Percentiles rank a stretch among this genome's conserved stretches.
phyloP scores from a whole-genome alignment of 2,329 filamentous ascomycete species.

The Phyllosticta capitalensis region DNA sequence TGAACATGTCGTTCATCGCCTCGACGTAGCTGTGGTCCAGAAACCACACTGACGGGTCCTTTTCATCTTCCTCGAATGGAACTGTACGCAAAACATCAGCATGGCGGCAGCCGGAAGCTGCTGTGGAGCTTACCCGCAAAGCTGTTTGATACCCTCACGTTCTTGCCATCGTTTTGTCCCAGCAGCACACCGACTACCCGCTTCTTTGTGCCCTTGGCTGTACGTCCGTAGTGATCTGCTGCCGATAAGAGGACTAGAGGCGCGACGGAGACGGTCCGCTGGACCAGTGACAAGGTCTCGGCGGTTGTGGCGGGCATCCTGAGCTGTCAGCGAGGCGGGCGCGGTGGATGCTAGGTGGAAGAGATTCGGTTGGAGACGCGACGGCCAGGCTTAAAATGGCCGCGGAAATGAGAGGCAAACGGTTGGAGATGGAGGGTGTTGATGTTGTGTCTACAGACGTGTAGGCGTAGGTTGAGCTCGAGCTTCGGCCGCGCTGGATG shows the following conservation, averaged over 20 bases:
- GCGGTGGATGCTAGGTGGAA: slow-evolving; percentile 6
- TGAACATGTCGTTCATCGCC: slow-evolving; percentile 99
- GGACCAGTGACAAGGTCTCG: slow-evolving; percentile 91
- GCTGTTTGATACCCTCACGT: slow-evolving; percentile 95
- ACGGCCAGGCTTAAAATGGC: neutral
- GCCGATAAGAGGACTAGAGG: slow-evolving; percentile 94
- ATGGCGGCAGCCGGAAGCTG: neutral
- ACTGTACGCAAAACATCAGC: slow-evolving; percentile 44
- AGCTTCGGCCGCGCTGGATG: neutral
- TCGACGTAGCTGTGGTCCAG: slow-evolving; percentile 99
- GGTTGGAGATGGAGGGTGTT: neutral
- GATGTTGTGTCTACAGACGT: slow-evolving; percentile 3
- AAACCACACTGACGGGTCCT: slow-evolving; percentile 98
- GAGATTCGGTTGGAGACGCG: neutral
- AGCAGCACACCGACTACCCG: slow-evolving; percentile 90
- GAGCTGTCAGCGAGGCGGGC: slow-evolving; percentile 17
- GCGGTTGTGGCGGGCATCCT: slow-evolving; percentile 93
- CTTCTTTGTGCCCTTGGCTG: slow-evolving; percentile 77
- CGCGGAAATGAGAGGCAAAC: neutral
- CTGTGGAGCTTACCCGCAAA: slow-evolving; percentile 65
- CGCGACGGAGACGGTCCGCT: slow-evolving; percentile 90
- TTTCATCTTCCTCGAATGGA: slow-evolving; percentile 97
- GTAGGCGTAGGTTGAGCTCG: neutral
- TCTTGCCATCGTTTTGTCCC: slow-evolving; percentile 92
- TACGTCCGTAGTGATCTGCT: slow-evolving; percentile 96